Percentiles rank a stretch among this genome's conserved stretches.
These are phyloP conservation scores for Fusarium sp. DNA, from an alignment of 2,329 filamentous ascomycete species.

Conservation along the genomic window DNA sequence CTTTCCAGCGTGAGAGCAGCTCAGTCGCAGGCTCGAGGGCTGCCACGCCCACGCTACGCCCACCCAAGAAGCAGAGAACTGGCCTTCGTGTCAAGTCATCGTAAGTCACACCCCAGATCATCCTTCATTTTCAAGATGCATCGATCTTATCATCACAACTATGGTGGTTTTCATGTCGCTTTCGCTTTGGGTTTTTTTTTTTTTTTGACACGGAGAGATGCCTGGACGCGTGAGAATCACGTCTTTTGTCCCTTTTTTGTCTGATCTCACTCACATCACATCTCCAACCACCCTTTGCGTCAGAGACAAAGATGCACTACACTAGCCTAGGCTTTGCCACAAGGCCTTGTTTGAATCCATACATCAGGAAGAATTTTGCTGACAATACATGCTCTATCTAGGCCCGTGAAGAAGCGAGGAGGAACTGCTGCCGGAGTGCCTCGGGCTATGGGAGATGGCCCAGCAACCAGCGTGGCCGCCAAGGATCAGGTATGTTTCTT, in stretches of 20 bases:
- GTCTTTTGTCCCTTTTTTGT: slow-evolving; percentile 13
- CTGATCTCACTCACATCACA: slow-evolving; percentile 14
- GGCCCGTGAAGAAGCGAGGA: slow-evolving; percentile 79
- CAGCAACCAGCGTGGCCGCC: slow-evolving; percentile 67
- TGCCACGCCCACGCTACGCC: slow-evolving; percentile 69
- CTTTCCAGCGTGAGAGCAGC: slow-evolving; percentile 61
- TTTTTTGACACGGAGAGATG: background rate
- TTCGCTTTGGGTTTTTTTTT: background rate
- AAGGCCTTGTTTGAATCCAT: background rate
- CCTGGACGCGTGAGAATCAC: slow-evolving; percentile 27
- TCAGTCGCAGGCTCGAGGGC: slow-evolving; percentile 67
- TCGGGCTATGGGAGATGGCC: slow-evolving; percentile 73
- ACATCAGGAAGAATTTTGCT: slow-evolving; percentile 28
- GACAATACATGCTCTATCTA: slow-evolving; percentile 53
- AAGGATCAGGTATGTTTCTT: slow-evolving; percentile 63
- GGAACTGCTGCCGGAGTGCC: slow-evolving; percentile 77
- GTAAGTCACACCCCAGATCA: slow-evolving; percentile 61
- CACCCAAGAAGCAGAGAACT: slow-evolving; percentile 70
- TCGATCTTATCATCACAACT: slow-evolving; percentile 7
- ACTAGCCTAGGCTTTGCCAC: background rate
- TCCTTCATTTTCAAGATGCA: slow-evolving; percentile 1
- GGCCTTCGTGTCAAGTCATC: slow-evolving; percentile 76
- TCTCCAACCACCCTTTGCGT: slow-evolving; percentile 1
- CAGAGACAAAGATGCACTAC: background rate
- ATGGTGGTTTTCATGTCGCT: slow-evolving; percentile 1